Evolutionary conservation across 805 yeast genomes (phyloP).

Genomic region (Ogataea zsoltii): DNA sequence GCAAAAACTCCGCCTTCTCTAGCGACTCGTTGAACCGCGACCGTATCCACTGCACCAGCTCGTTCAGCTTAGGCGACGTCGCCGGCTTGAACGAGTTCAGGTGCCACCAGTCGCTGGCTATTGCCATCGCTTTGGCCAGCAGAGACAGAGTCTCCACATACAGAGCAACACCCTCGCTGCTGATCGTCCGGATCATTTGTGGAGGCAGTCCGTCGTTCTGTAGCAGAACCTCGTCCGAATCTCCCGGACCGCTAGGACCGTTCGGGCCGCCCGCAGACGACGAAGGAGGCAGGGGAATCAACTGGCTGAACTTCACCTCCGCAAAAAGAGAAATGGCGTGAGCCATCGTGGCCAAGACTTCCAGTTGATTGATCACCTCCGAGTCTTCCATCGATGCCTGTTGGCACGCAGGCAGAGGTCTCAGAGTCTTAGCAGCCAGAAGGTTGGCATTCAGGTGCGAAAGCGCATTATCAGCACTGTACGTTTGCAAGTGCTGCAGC

Average conservation of each 20-base stretch:
- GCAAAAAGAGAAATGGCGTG: slow-evolving; percentile 88
- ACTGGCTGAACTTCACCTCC: slow-evolving; percentile 84
- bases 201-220: slow-evolving; percentile 54
- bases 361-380: slow-evolving; percentile 51
- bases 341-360: slow-evolving; percentile 82
- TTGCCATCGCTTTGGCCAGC: slow-evolving; percentile 80
- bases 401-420: slow-evolving; percentile 27
- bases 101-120: slow-evolving; percentile 92
- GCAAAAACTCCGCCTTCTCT: slow-evolving; percentile 82
- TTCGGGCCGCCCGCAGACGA: slow-evolving; percentile 22
- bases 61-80: slow-evolving; percentile 52
- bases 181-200: slow-evolving; percentile 53
- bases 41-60: slow-evolving; percentile 88
- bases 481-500: slow-evolving; percentile 15
- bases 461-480: slow-evolving; percentile 17
- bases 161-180: slow-evolving; percentile 84
- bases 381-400: slow-evolving; percentile 32
- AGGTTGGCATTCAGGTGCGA: slow-evolving; percentile 18
- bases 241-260: slow-evolving; percentile 1
- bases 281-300: slow-evolving; percentile 73
- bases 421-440: slow-evolving; percentile 23
- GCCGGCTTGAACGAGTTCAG: slow-evolving; percentile 36
- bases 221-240: slow-evolving; percentile 29
- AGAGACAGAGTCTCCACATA: slow-evolving; percentile 83
- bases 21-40: slow-evolving; percentile 85